Evolutionary conservation across 2,329 filamentous ascomycete genomes (phyloP), one percentile per base, ranked within the genome.

Genomic region (Monilinia laxa): DNA sequence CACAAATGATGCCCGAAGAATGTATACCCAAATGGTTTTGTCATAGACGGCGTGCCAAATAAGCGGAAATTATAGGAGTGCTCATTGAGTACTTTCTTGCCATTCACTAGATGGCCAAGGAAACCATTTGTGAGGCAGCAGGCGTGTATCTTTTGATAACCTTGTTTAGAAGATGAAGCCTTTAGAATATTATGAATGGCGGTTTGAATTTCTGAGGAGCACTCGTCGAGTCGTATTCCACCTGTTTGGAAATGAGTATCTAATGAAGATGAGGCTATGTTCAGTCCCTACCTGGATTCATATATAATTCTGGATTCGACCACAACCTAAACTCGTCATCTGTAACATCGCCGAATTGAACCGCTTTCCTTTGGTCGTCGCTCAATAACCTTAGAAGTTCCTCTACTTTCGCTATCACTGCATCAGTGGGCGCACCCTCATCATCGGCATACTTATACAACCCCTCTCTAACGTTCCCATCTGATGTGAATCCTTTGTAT

Each of bases 1-100:
- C 89, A 92, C 2, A 94, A 81, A 72, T 94, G 91, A 75, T 94
- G 91, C 9, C 91, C 91, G 77, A 92, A 94, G 47, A 75, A 74
- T 42, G 73, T 73, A 31, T 72, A 75, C 28, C 73, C 73, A 68
- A 71, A 75, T 25, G 73, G 70, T n/a, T 65, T 52, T 11, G 66
- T 64, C 9, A 72, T 62, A 10, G 73, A 74, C 25, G 70, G 71
- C 47, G 64, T 70, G 6, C 73, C 72, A 64, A 74, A 74, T 16
- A 75, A 60, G 35, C 71, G 70, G 42, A 75, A 75, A 49, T 74
- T 74, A 54, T 72, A 75, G 23, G 73, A 74, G 52, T 74, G 70
- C 65, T 74, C 69, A 51, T 75, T 75, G 4, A 75, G 68, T 3
- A 75, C 69, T 55, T 70, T 73, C 58, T 71, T 72, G 47, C 72